A percentile compares a stretch with the other conserved stretches of the same genome.
These are phyloP conservation scores for Monilinia vaccinii-corymbosi DNA, from an alignment of 2,329 filamentous ascomycete genomes.

Conservation along the genomic window DNA sequence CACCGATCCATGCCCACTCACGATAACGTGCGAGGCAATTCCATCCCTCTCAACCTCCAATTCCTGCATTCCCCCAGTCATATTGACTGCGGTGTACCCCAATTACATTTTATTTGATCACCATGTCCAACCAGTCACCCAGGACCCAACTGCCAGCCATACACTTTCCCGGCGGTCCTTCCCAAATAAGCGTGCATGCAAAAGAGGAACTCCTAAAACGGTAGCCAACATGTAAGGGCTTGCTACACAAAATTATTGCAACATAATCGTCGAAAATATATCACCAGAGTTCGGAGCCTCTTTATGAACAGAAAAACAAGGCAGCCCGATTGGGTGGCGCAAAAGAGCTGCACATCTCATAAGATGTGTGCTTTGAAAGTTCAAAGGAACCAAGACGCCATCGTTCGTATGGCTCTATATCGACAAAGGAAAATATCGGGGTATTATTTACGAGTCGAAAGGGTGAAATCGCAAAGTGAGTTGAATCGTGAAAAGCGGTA, in stretches of 20 bases:
- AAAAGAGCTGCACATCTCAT: neutral
- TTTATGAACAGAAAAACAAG: neutral
- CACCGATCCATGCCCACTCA: neutral
- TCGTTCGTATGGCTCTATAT: slow-evolving; percentile 16
- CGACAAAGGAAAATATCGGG: slow-evolving; percentile 15
- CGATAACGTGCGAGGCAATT: neutral
- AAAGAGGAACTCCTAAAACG: neutral
- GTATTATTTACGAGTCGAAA: slow-evolving; percentile 21
- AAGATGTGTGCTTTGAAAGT: neutral
- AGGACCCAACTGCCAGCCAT: neutral
- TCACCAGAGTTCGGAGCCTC: neutral
- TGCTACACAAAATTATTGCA: slow-evolving; percentile 1
- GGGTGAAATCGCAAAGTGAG: slow-evolving; percentile 3
- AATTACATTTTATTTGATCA: neutral
- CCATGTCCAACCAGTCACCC: neutral
- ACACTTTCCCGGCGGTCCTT: neutral
- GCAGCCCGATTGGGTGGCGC: neutral
- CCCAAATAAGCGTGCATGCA: neutral
- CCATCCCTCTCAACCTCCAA: neutral
- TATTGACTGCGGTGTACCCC: neutral
- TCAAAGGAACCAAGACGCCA: slow-evolving; percentile 1
- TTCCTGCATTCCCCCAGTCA: neutral
- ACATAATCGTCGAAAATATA: neutral
- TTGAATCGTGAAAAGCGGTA: slow-evolving; percentile 13
- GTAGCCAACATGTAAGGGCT: neutral